phyloP scores from a whole-genome alignment of 2,329 filamentous ascomycete genomes.

The Cercospora berteroae region DNA sequence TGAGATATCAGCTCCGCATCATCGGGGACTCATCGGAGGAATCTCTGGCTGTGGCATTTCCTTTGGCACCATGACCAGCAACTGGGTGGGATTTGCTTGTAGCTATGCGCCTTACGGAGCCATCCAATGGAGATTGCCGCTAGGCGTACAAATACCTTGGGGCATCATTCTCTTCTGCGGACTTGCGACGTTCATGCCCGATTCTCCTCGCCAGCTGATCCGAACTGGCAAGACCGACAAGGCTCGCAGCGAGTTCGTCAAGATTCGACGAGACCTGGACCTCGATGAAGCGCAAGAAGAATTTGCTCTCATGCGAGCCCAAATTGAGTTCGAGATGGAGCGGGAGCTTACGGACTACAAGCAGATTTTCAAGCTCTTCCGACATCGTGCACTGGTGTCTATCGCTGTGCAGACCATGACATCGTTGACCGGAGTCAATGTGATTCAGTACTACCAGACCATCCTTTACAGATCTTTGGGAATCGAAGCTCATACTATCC shows the following conservation, averaged over 20 bases:
- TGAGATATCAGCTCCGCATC: constrained; percentile 50
- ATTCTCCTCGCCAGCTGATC: constrained; percentile 56
- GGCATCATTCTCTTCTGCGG: constrained; percentile 56
- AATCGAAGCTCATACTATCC: constrained; percentile 50
- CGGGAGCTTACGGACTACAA: constrained; percentile 53
- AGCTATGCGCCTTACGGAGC: constrained; percentile 54
- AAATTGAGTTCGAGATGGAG: constrained; percentile 56
- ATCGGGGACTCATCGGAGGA: constrained; percentile 55
- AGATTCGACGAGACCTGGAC: constrained; percentile 49
- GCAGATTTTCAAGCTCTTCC: constrained; percentile 54
- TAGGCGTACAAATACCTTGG: constrained; percentile 57
- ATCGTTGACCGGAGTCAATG: constrained; percentile 57
- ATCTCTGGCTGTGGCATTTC: constrained; percentile 53
- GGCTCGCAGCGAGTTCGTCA: constrained; percentile 50
- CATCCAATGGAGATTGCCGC: constrained; percentile 56
- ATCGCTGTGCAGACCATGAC: constrained; percentile 60
- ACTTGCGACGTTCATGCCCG: constrained; percentile 55
- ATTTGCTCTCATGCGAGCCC: constrained; percentile 53
- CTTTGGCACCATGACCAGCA: constrained; percentile 57
- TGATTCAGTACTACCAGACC: constrained; percentile 50
- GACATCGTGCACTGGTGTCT: constrained; percentile 53
- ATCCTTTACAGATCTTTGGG: constrained; percentile 57
- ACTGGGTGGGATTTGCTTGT: constrained; percentile 59
- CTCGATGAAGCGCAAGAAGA: constrained; percentile 50
- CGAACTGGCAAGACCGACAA: constrained; percentile 50